phyloP scores from a whole-genome alignment of 768 basidiomycete species.

The Lentinula lateritia region DNA sequence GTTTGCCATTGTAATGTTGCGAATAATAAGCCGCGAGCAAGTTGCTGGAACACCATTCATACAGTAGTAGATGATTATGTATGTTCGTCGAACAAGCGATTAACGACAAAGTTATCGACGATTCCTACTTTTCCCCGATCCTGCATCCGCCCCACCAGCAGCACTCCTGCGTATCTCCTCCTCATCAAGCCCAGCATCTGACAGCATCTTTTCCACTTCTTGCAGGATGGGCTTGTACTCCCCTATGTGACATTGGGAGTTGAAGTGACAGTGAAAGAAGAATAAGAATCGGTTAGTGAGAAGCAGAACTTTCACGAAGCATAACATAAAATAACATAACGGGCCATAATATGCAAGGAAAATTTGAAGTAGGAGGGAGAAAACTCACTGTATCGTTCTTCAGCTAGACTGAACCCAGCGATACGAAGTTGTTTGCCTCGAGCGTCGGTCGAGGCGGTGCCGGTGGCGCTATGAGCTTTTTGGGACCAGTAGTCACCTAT shows the following conservation, averaged over 20 bases:
- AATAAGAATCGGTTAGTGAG: background rate
- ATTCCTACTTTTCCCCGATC: constrained; percentile 48
- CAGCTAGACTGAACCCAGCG: constrained; percentile 73
- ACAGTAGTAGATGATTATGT: too few relatives aligned
- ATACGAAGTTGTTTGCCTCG: constrained; percentile 74
- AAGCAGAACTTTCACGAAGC: background rate
- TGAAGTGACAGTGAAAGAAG: background rate
- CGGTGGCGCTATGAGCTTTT: constrained; percentile 43
- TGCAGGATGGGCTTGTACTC: constrained; percentile 77
- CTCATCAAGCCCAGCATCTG: constrained; percentile 80
- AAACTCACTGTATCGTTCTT: constrained; percentile 63
- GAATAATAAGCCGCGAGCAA: too few relatives aligned
- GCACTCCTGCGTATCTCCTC: constrained; percentile 69
- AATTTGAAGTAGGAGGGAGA: background rate
- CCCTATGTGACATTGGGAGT: constrained; percentile 28
- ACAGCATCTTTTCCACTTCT: constrained; percentile 79
- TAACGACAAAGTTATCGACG: constrained; percentile 10
- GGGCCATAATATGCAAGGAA: background rate
- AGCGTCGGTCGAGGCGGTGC: constrained; percentile 38
- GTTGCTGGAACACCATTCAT: too few relatives aligned
- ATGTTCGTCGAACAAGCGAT: too few relatives aligned
- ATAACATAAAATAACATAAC: too few relatives aligned
- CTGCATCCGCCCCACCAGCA: constrained; percentile 28
- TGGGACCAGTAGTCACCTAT: constrained; percentile 78
- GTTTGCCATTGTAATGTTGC: too few relatives aligned